Evolutionary conservation across 768 basidiomycete genomes (phyloP).

Genomic region (Rhodotorula sphaerocarpa): DNA sequence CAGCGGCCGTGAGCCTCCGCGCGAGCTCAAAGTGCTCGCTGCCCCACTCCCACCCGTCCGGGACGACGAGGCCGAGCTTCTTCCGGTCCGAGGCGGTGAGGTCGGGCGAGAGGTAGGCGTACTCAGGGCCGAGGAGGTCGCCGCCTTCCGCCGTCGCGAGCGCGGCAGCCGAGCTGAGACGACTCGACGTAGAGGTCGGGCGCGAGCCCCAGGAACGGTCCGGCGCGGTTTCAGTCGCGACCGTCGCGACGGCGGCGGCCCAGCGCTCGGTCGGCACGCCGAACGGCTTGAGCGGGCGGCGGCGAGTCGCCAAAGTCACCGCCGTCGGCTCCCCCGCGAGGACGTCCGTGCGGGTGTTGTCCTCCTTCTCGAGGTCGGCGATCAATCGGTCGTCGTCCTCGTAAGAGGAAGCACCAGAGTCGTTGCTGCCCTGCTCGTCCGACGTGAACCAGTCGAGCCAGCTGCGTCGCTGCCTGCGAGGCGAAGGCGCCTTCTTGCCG

Average conservation of each 20-base stretch:
- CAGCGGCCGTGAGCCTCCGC: slow-evolving; percentile 5
- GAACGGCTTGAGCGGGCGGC: slow-evolving; percentile 9
- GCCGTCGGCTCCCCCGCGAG: too few species aligned
- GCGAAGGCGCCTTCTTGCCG: neutral
- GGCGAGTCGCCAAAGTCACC: too few species aligned
- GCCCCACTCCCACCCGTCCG: slow-evolving; percentile 31
- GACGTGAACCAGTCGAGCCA: slow-evolving; percentile 9
- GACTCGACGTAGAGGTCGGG: neutral
- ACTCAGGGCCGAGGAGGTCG: slow-evolving; percentile 11
- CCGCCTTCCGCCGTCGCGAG: neutral
- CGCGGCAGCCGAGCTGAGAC: neutral
- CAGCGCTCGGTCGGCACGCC: slow-evolving; percentile 6
- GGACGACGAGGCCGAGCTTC: slow-evolving; percentile 20
- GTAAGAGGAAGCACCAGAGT: neutral
- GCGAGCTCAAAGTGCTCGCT: slow-evolving; percentile 30
- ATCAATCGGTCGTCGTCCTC: neutral
- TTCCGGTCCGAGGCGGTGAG: neutral
- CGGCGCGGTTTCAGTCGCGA: neutral
- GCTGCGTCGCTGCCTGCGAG: neutral
- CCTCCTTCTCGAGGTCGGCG: neutral
- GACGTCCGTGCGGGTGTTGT: too few species aligned
- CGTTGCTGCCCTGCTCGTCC: neutral
- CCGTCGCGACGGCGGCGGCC: too few species aligned
- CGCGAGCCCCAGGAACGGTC: neutral
- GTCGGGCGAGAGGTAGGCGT: slow-evolving; percentile 14